Base-by-base conservation (phyloP, 2,329 filamentous ascomycete species). In the Orbilia oligospora region DNA sequence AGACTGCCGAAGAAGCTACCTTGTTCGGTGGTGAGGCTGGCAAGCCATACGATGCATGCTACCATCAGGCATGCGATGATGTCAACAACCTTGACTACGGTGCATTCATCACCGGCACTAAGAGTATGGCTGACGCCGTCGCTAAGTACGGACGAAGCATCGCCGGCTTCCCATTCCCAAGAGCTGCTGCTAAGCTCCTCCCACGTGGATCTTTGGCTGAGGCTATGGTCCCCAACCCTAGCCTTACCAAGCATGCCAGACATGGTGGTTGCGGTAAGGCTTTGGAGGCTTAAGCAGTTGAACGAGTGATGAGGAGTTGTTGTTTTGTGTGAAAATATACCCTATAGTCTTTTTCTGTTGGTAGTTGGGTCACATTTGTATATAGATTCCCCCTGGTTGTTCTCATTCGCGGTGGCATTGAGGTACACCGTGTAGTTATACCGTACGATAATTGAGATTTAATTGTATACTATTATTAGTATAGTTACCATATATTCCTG, bases 141-240 rank as follows among this genome's bases (percentile, higher is more conserved):
- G 91, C 91, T 0, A 91, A 89, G 0, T 93, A 90, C 81, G 91
- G 91, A 10, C 83, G 85, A 2, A 91, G 90, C 0, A 90, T 92
- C 80, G 86, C 91, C 3, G 89, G 87, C 8, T 91, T 92, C 84
- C 91, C 91, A 30, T 78, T 78, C 63, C 75, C 75, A 9, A 69
- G 75, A 14, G 22, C 75, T 36, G 75, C 75, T n/a, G 63, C 63
- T 27, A 78, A 78, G 55, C 30, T 78, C 41, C 63, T 49, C 68
- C 61, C 63, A 36, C 48, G 75, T 41, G 58, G 33, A 16, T 10
- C 65, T 16, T 63, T 30, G 33, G 22, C 49, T 5, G 67, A 66
- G 5, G 5, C 66, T 22, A 71, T 77, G 73, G 20, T 77, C n/a
- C 67, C 73, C 14, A 77, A 71, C 41, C 73, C 66, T n/a, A 51